phyloP scores from a whole-genome alignment of 164 flowering plant genomes.

The Magnolia sinica region DNA sequence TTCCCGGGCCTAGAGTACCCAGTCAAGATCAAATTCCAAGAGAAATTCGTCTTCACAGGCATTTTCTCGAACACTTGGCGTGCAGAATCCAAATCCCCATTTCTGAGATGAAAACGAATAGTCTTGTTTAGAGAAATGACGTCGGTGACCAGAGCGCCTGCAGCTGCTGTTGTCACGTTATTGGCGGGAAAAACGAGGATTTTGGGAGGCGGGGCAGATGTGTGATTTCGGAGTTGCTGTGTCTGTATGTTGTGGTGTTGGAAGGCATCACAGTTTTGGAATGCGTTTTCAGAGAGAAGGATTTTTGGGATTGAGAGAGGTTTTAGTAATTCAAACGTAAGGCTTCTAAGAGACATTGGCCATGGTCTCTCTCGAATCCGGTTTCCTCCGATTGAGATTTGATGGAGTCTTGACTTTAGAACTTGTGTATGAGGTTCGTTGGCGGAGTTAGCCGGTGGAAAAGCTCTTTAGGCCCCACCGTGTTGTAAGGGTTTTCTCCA shows the following conservation, averaged over 20 bases:
- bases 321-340: neutral
- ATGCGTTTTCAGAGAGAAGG: constrained; percentile 8
- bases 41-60: constrained; percentile 17
- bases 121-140: constrained; percentile 7
- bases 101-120: constrained; percentile 14
- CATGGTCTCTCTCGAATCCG: neutral
- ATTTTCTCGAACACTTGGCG: constrained; percentile 19
- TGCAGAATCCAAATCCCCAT: constrained; percentile 19
- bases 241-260: no score
- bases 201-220: neutral
- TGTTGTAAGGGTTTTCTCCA: no score
- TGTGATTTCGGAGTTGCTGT: neutral
- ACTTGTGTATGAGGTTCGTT: no score
- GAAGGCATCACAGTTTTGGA: constrained; percentile 18
- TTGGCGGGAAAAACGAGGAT: constrained; percentile 17
- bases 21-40: constrained; percentile 25
- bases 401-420: no score
- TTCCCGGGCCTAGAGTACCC: constrained; percentile 26
- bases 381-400: no score
- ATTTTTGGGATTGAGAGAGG: constrained; percentile 14
- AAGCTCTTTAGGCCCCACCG: no score
- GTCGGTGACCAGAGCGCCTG: constrained; percentile 8
- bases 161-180: constrained; percentile 6
- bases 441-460: no score
- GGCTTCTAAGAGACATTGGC: constrained; percentile 14